Conservation (phyloP, 2,329 filamentous ascomycete species). For the Xylariaceae sp. region DNA sequence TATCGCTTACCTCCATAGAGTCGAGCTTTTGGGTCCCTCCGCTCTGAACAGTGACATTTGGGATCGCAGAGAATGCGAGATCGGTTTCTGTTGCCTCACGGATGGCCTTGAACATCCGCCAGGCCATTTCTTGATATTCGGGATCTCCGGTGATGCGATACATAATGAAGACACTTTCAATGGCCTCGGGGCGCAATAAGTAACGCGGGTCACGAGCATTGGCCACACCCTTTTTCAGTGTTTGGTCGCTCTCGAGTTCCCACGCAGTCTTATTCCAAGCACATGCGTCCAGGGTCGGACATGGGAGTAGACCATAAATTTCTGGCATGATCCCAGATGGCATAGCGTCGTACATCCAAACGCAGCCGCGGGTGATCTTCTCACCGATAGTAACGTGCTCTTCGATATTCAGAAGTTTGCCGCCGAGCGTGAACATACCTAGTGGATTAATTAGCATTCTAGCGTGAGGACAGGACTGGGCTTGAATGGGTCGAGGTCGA, state of each 20-base stretch:
- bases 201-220: constrained; percentile 39
- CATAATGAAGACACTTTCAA: constrained; percentile 31
- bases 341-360: constrained; percentile 57
- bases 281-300: constrained; percentile 33
- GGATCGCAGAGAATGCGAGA: constrained; percentile 14
- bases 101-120: constrained; percentile 31
- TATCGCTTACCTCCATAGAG: constrained; percentile 29
- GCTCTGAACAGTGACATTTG: constrained; percentile 10
- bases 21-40: constrained; percentile 8
- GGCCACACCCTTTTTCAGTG: constrained; percentile 43
- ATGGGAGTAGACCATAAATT: constrained; percentile 46
- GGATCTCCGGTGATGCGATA: constrained; percentile 29
- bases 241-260: constrained; percentile 5
- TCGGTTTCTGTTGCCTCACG: constrained; percentile 23
- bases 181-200: constrained; percentile 31
- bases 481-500: too few species aligned
- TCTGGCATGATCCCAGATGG: constrained; percentile 60
- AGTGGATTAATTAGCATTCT: neutral
- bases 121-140: constrained; percentile 27
- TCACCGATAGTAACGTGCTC: constrained; percentile 53
- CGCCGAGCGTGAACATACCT: constrained; percentile 60
- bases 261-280: constrained; percentile 21
- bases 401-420: constrained; percentile 53
- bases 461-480: too few species aligned
- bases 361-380: constrained; percentile 58